Evolutionary conservation across 2,329 filamentous ascomycete genomes (phyloP), one percentile per base, ranked within the genome.

Genomic region (Fusarium burgessii): DNA sequence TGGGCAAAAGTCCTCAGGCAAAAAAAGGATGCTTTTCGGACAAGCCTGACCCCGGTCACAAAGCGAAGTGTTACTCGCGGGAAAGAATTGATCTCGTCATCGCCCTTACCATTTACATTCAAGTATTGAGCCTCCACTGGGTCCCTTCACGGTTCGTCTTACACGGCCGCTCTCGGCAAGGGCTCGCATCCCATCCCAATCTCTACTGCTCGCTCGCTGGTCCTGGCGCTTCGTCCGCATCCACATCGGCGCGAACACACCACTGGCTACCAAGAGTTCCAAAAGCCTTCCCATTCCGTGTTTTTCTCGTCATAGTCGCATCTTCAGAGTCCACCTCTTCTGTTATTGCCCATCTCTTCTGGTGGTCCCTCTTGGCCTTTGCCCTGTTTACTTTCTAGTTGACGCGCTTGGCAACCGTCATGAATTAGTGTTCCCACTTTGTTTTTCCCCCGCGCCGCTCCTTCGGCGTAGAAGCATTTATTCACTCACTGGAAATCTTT

Each of bases 401-500:
- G 73, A 72, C 74, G 68, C 71, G 73, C 80, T 81, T 79, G 80
- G 78, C 80, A 77, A 76, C 77, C 77, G 77, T 80, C 79, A 81
- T 80, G 80, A 82, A 78, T 77, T 82, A 82, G 80, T 77, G 77
- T 80, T 78, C 77, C 77, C 78, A 79, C 78, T 76, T 77, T 73
- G 74, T 62, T 67, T 72, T 74, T 32, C 27, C 75, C 77, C 75
- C 76, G 74, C 76, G 77, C 73, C 67, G 70, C 68, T 70, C 64
- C 70, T 62, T 76, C 70, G 64, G 71, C 62, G 72, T 73, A 73
- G 66, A 74, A 74, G 74, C 70, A 76, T 77, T 76, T 72, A 73
- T 73, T 75, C 70, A 72, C 74, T 74, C 74, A 71, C 66, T 69
- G 55, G 69, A 76, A 68, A 73, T 74, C 68, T 69, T 71, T 74